A percentile compares a stretch with the other conserved stretches of the same genome.
Conservation (phyloP, 352 stramenopile genomes). For the Bremia lactucae region DNA sequence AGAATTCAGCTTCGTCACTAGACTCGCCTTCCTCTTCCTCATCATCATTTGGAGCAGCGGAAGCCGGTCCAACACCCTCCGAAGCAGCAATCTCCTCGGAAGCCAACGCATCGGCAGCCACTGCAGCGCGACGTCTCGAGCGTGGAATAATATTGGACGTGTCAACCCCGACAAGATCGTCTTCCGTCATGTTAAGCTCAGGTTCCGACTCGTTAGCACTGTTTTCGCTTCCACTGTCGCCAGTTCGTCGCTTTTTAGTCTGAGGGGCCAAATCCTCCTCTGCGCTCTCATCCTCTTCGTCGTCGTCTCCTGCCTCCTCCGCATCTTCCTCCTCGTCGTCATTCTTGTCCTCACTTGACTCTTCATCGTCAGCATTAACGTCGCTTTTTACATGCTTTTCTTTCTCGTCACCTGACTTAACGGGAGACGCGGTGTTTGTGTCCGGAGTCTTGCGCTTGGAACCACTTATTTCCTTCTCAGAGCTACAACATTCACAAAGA, state of each 20-base stretch:
- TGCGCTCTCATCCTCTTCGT: slow-evolving; percentile 29
- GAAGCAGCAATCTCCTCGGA: slow-evolving; percentile 39
- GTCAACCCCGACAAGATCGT: slow-evolving; percentile 78
- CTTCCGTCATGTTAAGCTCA: slow-evolving; percentile 77
- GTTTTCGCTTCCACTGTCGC: slow-evolving; percentile 45
- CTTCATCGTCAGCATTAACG: slow-evolving; percentile 17
- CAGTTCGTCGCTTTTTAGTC: slow-evolving; percentile 63
- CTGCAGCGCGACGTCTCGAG: slow-evolving; percentile 52
- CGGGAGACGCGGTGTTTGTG: slow-evolving; percentile 11
- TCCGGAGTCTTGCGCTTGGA: slow-evolving; percentile 36
- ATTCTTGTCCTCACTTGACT: slow-evolving; percentile 32
- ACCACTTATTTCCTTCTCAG: slow-evolving; percentile 23
- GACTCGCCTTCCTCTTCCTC: slow-evolving; percentile 61
- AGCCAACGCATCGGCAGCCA: slow-evolving; percentile 54
- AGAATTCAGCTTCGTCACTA: slow-evolving; percentile 82
- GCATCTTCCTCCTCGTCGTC: slow-evolving; percentile 42
- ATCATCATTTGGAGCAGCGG: slow-evolving; percentile 1
- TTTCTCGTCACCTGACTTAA: slow-evolving; percentile 7
- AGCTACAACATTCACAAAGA: slow-evolving; percentile 12
- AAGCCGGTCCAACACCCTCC: slow-evolving; percentile 7
- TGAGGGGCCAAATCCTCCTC: slow-evolving; percentile 44
- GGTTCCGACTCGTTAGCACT: slow-evolving; percentile 54
- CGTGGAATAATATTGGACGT: slow-evolving; percentile 82
- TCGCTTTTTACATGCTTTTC: neutral
- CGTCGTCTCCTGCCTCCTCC: slow-evolving; percentile 34